Base-by-base conservation (phyloP, 2,329 filamentous ascomycete species). In the Orbilia oligospora region DNA sequence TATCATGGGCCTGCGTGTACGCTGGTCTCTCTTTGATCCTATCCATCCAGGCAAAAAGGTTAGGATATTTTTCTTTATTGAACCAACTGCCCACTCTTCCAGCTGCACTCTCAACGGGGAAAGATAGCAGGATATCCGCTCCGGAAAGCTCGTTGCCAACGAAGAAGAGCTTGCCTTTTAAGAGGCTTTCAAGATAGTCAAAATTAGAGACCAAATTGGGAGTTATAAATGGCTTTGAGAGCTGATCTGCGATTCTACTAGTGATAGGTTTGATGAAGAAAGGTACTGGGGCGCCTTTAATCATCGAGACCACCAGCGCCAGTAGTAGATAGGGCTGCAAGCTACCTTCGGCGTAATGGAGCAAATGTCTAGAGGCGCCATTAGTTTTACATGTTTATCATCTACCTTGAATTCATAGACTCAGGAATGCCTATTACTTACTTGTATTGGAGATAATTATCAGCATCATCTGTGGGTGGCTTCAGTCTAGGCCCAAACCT, bases 341-440 rank as follows among this genome's bases (percentile, higher is more conserved):
- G 78, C 89, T 93, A 10, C 94, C 95, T 85, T 97, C 95, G 4
- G 89, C 88, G 84, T 94, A 97, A 83, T 97, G 92, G 87, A 97
- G 89, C 81, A 89, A 90, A 83, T 93, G 73, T 27, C 73, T 77
- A 20, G 92, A 61, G 82, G 71, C 55, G 49, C 30, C 44, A 33
- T 56, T 36, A 44, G 38, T 18, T 58, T 22, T 48, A 24, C 16
- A 53, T 16, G 10, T 14, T 20, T 16, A 8, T 10, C 46, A 46
- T 46, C n/a, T 9, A 24, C 12, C 3, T 51, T 1, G 6, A 6
- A 12, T 41, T 9, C 10, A 38, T 38, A 38, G 16, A n/a, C 3
- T 41, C 3, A 24, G 44, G 5, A n/a, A n/a, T n/a, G n/a, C n/a
- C n/a, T n/a, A n/a, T n/a, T n/a, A 51, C 48, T 51, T 18, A 80